Evolutionary conservation across 83 land plant species (phyloP).

Genomic region (Picea engelmannii): DNA sequence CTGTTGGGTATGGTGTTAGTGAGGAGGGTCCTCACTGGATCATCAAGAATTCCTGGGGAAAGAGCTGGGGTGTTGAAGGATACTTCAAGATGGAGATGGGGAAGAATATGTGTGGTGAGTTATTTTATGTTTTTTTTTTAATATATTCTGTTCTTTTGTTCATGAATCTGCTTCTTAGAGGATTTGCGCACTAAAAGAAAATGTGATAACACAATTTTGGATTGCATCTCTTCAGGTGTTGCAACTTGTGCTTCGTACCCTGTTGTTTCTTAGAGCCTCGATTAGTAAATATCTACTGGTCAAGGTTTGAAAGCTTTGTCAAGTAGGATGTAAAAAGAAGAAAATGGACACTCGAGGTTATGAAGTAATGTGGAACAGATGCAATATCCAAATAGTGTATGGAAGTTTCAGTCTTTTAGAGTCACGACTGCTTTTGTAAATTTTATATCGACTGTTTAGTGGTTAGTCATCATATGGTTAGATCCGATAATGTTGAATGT

Average conservation of each 20-base stretch:
- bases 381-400: too few relatives aligned
- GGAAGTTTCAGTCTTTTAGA: too few relatives aligned
- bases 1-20: constrained; percentile 86
- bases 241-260: constrained; percentile 16
- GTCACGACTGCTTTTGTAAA: too few relatives aligned
- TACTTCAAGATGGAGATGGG: constrained; percentile 96
- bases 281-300: neutral
- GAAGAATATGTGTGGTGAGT: constrained; percentile 99
- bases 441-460: too few relatives aligned
- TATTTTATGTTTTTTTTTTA: neutral
- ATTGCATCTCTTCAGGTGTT: neutral
- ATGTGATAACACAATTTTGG: neutral
- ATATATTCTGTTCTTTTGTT: neutral
- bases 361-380: too few relatives aligned
- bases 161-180: neutral
- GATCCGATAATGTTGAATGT: too few relatives aligned
- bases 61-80: constrained; percentile 82
- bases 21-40: constrained; percentile 91
- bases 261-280: neutral
- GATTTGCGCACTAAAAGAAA: neutral
- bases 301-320: neutral
- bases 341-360: too few relatives aligned
- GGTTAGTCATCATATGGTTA: too few relatives aligned
- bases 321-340: neutral
- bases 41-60: constrained; percentile 97